These are phyloP conservation scores for Aspergillus novofumigatus DNA, from an alignment of 2,329 filamentous ascomycete genomes.

Conservation along the genomic window DNA sequence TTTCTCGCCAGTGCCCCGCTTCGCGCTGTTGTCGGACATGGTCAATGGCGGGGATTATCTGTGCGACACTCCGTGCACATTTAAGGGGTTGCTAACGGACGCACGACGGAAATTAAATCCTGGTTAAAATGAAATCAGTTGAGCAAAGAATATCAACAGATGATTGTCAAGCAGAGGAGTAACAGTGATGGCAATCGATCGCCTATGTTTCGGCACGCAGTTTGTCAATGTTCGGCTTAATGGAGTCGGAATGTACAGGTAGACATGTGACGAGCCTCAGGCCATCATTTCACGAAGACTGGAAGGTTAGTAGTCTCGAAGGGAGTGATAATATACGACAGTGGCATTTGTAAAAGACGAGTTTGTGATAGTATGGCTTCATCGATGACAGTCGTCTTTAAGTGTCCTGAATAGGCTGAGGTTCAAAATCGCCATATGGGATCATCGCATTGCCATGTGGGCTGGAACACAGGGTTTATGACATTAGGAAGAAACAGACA, in stretches of 20 bases:
- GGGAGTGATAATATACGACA: not conserved
- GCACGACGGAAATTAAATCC: not conserved
- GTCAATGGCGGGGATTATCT: slow-evolving; percentile 3
- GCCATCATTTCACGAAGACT: not conserved
- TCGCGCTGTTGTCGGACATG: slow-evolving; percentile 16
- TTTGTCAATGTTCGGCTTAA: slow-evolving; percentile 1
- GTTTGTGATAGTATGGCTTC: not conserved
- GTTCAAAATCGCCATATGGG: not conserved
- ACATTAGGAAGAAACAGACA: not conserved
- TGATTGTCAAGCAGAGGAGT: not conserved
- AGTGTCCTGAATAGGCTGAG: not conserved
- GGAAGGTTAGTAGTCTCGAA: not conserved
- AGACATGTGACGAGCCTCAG: slow-evolving; percentile 15
- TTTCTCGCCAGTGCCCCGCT: slow-evolving; percentile 15
- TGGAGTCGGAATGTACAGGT: slow-evolving; percentile 9
- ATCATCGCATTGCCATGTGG: not conserved
- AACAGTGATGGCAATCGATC: not conserved
- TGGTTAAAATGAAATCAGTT: not conserved
- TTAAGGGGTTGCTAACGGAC: not conserved
- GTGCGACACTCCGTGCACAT: not conserved
- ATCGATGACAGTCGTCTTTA: not conserved
- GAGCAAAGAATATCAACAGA: not conserved
- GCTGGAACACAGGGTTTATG: not conserved
- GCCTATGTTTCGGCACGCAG: not conserved
- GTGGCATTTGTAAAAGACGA: not conserved